Evolutionary conservation across 176 grass and related monocot species (phyloP).

Genomic region (Musa beccarii): DNA sequence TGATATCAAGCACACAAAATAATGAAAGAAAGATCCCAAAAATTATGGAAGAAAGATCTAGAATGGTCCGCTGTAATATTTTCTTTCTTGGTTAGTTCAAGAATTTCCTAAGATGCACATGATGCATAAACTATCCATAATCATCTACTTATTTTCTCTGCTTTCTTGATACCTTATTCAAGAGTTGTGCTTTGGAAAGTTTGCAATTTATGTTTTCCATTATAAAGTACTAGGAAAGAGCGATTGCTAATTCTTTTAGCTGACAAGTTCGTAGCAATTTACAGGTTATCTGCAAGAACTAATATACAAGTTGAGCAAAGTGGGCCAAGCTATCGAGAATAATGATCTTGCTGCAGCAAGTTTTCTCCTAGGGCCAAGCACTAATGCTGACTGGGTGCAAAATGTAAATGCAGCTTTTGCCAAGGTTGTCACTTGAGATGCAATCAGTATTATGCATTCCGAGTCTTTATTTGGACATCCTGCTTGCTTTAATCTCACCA

Average conservation of each 20-base stretch:
- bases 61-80: neutral
- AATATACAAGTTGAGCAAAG: slow-evolving; percentile 91
- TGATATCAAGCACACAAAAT: too few relatives aligned
- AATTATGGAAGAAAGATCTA: too few relatives aligned
- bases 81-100: neutral
- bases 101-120: neutral
- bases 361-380: slow-evolving; percentile 41
- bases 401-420: slow-evolving; percentile 78
- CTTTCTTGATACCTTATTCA: neutral
- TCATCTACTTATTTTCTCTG: neutral
- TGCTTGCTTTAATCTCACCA: neutral
- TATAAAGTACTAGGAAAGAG: too few relatives aligned
- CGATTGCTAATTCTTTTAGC: neutral
- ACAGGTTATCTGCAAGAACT: slow-evolving; percentile 88
- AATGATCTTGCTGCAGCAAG: slow-evolving; percentile 54
- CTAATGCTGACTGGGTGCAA: slow-evolving; percentile 49
- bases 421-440: slow-evolving; percentile 34
- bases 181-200: too few relatives aligned
- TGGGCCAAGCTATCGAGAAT: slow-evolving; percentile 88
- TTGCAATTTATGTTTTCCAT: too few relatives aligned
- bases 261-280: neutral
- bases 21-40: too few relatives aligned
- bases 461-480: neutral
- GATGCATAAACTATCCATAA: neutral
- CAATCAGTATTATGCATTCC: neutral